phyloP scores from a whole-genome alignment of 768 basidiomycete genomes.

The Pisolithus tinctorius region DNA sequence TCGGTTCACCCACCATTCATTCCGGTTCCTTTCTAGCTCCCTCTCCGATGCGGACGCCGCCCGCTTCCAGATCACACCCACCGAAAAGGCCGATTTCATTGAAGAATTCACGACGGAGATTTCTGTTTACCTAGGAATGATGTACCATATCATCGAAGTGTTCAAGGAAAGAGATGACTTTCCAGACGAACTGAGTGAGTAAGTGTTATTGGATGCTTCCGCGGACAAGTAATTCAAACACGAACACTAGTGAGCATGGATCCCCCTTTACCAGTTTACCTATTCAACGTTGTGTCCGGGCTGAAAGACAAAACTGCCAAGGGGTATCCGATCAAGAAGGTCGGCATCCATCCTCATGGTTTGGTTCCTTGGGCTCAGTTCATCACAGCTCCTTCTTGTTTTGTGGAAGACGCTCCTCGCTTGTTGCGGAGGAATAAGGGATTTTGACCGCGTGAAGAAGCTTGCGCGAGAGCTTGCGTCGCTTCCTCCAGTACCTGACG shows the following conservation, averaged over 20 bases:
- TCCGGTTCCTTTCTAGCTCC: constrained; percentile 38
- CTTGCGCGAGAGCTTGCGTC: constrained; percentile 82
- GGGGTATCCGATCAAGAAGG: constrained; percentile 97
- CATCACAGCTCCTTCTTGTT: constrained; percentile 72
- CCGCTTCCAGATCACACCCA: constrained; percentile 61
- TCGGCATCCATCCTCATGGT: constrained; percentile 21
- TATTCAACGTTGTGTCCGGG: constrained; percentile 86
- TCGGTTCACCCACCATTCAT: not conserved
- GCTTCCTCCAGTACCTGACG: constrained; percentile 49
- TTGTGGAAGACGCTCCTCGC: constrained; percentile 92
- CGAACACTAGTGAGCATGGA: constrained; percentile 80
- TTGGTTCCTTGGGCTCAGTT: constrained; percentile 2
- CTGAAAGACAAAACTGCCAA: constrained; percentile 90
- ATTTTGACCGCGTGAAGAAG: constrained; percentile 75
- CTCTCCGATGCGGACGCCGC: constrained; percentile 69
- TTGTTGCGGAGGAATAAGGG: constrained; percentile 89
- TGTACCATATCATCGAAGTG: constrained; percentile 92
- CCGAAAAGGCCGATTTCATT: constrained; percentile 70
- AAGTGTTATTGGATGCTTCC: not conserved
- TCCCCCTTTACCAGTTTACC: constrained; percentile 87
- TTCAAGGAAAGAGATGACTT: constrained; percentile 93
- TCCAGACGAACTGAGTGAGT: constrained; percentile 92
- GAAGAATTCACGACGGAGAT: constrained; percentile 92
- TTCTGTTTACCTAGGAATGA: constrained; percentile 88
- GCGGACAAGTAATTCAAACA: not conserved